Conservation (phyloP, 2,329 filamentous ascomycete genomes). For the Aureobasidium vineae region DNA sequence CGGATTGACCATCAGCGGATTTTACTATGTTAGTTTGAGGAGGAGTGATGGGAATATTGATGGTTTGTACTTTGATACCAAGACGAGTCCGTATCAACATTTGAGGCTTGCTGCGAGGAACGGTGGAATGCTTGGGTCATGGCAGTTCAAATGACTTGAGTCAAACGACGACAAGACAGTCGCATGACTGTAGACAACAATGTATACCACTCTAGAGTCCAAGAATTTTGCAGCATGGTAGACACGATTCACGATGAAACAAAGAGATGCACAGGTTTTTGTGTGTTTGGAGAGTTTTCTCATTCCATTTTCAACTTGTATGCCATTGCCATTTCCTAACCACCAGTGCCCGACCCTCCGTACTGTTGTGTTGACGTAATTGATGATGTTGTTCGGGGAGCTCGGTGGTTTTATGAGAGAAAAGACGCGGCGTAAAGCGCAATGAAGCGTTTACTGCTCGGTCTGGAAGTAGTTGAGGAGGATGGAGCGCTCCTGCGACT, state of each 20-base stretch:
- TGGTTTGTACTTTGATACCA: slow-evolving; percentile 56
- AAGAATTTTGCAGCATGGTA: background rate
- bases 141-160: slow-evolving; percentile 40
- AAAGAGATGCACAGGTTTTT: too few relatives aligned
- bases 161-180: background rate
- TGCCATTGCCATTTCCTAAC: slow-evolving; percentile 11
- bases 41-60: slow-evolving; percentile 49
- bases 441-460: slow-evolving; percentile 49
- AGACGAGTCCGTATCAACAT: slow-evolving; percentile 54
- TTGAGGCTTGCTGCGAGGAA: slow-evolving; percentile 45
- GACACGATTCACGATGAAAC: background rate
- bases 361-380: background rate
- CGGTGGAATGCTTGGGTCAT: slow-evolving; percentile 40
- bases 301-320: slow-evolving; percentile 23
- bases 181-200: background rate
- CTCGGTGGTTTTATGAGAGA: background rate
- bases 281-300: slow-evolving; percentile 10
- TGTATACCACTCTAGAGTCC: too few relatives aligned
- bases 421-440: slow-evolving; percentile 18
- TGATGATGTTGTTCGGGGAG: slow-evolving; percentile 10
- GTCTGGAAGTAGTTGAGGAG: slow-evolving; percentile 99
- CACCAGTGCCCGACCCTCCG: slow-evolving; percentile 16
- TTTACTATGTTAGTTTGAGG: slow-evolving; percentile 54
- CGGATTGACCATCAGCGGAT: slow-evolving; percentile 55
- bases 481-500: slow-evolving; percentile 97